Base-by-base conservation (phyloP, 1,139 yeast genomes). In the Geotrichum klebahnii region DNA sequence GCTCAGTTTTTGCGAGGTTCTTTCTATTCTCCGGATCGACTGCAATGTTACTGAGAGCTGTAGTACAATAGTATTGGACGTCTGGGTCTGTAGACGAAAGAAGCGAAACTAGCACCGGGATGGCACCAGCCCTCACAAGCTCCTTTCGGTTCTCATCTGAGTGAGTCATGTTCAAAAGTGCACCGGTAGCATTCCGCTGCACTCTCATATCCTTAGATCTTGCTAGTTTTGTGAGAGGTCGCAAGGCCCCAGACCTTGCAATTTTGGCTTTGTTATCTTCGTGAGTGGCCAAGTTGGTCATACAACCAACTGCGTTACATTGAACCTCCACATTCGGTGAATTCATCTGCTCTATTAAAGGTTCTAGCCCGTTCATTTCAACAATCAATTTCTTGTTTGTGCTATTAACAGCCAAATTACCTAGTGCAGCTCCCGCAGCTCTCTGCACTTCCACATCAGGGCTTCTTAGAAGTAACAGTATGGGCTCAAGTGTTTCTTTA, bases 251-350 rank as follows among this genome's bases (percentile, higher is more conserved):
- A 35, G 95, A 83, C 51, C 90, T 83, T 24, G 98, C 98, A 62
- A 92, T 92, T 67, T 88, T 89, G 47, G 94, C 82, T 69, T 92
- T 92, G 71, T 92, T 94, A 63, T 89, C 96, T 69, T 92, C 98
- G 69, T 88, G 96, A n/a, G 98, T 92, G 12, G 98, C 98, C 68
- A 92, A 78, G 67, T 92, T 92, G 35, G 99, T 92, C 66, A 92
- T 90, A 67, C 99, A 92, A 9, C 99, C 99, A 51, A 94, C 98
- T 2, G 99, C 98, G 65, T 92, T 92, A 69, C 99, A 92, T 70
- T 94, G 98, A 35, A 94, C 98, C 67, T 92, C 99, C 55, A 92
- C 95, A 63, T 94, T 92, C 52, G 94, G 81, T 41, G 96, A 85
- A 84, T 88, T 84, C 99, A 92, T 92, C 70, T 94, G 98, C 67